phyloP scores from a whole-genome alignment of 2,329 filamentous ascomycete species.

The Epichloe sylvatica region DNA sequence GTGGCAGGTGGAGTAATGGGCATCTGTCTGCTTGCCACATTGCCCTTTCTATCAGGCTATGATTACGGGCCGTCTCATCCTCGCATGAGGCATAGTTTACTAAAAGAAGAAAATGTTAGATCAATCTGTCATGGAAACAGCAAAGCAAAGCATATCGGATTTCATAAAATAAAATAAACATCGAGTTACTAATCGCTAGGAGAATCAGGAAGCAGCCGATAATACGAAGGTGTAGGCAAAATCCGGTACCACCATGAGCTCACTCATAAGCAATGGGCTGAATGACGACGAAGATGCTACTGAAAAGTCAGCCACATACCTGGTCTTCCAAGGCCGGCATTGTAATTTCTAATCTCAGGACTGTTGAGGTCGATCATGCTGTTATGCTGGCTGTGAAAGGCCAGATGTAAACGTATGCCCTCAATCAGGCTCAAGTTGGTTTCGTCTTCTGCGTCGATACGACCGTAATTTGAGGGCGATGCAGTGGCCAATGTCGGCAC shows the following conservation, averaged over 20 bases:
- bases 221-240: too few relatives aligned
- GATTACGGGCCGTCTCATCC: background rate
- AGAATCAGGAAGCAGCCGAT: too few relatives aligned
- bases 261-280: too few relatives aligned
- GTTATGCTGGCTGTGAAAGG: slow-evolving; percentile 2
- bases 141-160: background rate
- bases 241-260: too few relatives aligned
- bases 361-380: background rate
- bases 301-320: background rate
- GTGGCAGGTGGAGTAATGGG: slow-evolving; percentile 45
- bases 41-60: background rate
- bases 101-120: background rate
- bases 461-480: slow-evolving; percentile 17
- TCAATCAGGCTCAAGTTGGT: slow-evolving; percentile 18
- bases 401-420: slow-evolving; percentile 13
- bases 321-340: background rate
- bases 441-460: slow-evolving; percentile 23
- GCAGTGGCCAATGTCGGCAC: slow-evolving; percentile 9
- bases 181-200: too few relatives aligned
- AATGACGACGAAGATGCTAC: background rate
- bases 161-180: too few relatives aligned
- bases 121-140: background rate
- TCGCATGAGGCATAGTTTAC: background rate
- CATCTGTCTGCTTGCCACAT: slow-evolving; percentile 6
- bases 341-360: background rate